Conservation (phyloP, 106 monocot species). For the Phalaenopsis equestris region DNA sequence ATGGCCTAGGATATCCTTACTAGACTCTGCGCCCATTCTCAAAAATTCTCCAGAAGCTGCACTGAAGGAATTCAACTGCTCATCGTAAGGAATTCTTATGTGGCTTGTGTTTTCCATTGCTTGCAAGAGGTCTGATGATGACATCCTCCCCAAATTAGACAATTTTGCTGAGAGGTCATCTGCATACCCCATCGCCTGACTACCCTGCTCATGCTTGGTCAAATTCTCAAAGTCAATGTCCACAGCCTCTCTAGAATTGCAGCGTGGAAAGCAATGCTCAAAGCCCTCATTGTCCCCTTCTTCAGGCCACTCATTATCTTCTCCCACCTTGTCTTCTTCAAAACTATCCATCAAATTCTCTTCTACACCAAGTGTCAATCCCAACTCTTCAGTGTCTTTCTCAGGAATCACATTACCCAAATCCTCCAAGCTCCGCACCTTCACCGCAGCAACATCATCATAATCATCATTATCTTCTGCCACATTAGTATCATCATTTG, state of each 20-base stretch:
- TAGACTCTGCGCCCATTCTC: slow-evolving; percentile 19
- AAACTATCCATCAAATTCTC: slow-evolving; percentile 17
- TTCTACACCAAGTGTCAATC: slow-evolving; percentile 13
- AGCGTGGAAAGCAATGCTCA: slow-evolving; percentile 20
- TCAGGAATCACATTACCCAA: slow-evolving; percentile 3
- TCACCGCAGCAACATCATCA: neutral
- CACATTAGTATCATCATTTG: neutral
- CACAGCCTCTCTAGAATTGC: slow-evolving; percentile 16
- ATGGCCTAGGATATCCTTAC: slow-evolving; percentile 13
- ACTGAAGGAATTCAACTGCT: slow-evolving; percentile 32
- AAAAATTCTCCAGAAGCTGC: slow-evolving; percentile 30
- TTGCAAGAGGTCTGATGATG: slow-evolving; percentile 62
- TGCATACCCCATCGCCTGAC: slow-evolving; percentile 20
- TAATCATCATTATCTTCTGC: neutral
- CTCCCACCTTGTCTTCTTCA: slow-evolving; percentile 12
- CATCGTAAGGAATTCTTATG: slow-evolving; percentile 26
- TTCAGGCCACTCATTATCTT: slow-evolving; percentile 16
- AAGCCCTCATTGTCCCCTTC: slow-evolving; percentile 9
- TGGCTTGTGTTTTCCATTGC: slow-evolving; percentile 32
- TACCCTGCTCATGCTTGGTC: slow-evolving; percentile 25
- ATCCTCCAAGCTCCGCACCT: slow-evolving; percentile 7
- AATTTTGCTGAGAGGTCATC: slow-evolving; percentile 39
- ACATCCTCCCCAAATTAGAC: slow-evolving; percentile 36
- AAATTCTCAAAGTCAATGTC: slow-evolving; percentile 41
- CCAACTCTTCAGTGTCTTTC: slow-evolving; percentile 3